These are phyloP conservation scores for Sarocladiaceae sp. DNA, from an alignment of 2,329 filamentous ascomycete species.

Conservation along the genomic window DNA sequence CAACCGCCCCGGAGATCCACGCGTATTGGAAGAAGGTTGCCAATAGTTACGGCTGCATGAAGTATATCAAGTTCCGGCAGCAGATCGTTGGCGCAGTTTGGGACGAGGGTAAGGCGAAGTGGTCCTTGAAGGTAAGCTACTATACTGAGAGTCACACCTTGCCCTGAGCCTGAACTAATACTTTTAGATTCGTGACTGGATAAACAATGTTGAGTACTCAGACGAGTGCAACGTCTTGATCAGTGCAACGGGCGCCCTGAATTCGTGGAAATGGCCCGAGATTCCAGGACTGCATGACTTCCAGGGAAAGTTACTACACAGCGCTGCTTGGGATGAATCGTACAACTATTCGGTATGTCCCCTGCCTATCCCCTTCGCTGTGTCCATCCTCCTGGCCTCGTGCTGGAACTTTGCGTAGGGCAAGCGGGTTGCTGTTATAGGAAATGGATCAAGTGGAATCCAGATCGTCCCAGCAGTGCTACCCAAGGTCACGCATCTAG, in stretches of 20 bases:
- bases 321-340: conserved; percentile 21
- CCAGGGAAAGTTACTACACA: conserved; percentile 36
- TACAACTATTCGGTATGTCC: conserved; percentile 9
- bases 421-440: conserved; percentile 25
- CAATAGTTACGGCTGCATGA: conserved; percentile 1
- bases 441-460: conserved; percentile 25
- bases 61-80: conserved; percentile 6
- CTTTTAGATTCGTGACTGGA: conserved; percentile 2
- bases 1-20: background rate
- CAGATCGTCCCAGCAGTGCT: conserved; percentile 22
- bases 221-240: conserved; percentile 5
- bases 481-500: conserved; percentile 26
- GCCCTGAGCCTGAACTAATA: background rate
- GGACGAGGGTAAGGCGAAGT: conserved; percentile 1
- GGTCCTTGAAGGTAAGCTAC: conserved; percentile 3
- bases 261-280: conserved; percentile 39
- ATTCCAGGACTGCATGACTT: conserved; percentile 40
- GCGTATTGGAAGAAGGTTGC: conserved; percentile 7
- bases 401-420: conserved; percentile 9
- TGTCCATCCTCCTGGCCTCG: background rate
- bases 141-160: background rate
- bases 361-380: background rate
- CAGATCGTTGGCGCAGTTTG: conserved; percentile 2
- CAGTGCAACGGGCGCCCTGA: conserved; percentile 32
- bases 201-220: background rate